Evolutionary conservation across 306 rosid genomes (phyloP).

Genomic region (Biancaea sappan): DNA sequence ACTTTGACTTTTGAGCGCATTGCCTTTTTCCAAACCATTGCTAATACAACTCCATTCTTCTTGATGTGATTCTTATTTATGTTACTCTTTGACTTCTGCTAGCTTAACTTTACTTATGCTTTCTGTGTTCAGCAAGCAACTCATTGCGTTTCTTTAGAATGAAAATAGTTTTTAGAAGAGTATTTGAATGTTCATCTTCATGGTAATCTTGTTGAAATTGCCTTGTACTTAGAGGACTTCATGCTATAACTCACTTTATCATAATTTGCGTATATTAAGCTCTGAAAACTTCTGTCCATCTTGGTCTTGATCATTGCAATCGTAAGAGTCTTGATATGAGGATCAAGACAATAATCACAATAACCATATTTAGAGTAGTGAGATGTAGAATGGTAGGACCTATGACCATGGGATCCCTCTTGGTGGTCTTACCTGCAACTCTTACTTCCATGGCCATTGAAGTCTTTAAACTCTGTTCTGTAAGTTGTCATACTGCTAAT

Average conservation of each 20-base stretch:
- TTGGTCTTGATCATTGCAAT: not conserved
- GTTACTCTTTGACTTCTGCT: not conserved
- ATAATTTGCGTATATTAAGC: not conserved
- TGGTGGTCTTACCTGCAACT: no score
- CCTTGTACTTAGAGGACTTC: not conserved
- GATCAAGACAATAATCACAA: no score
- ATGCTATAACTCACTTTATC: not conserved
- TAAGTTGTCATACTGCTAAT: no score
- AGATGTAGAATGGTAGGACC: no score
- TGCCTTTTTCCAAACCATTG: not conserved
- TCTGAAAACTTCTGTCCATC: not conserved
- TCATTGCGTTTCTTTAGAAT: not conserved
- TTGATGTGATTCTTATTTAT: not conserved
- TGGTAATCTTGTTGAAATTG: not conserved
- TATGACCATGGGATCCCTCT: no score
- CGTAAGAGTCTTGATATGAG: no score
- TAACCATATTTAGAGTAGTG: no score
- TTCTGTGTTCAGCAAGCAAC: not conserved
- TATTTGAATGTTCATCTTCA: not conserved
- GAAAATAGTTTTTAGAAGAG: not conserved
- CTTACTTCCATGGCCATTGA: not conserved
- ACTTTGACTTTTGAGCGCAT: not conserved
- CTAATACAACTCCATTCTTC: not conserved
- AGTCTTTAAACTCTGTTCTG: not conserved
- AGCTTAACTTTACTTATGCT: not conserved